These are phyloP conservation scores for Fennellomyces sp. DNA, from an alignment of 371 early-diverging fungal genomes.

Conservation along the genomic window DNA sequence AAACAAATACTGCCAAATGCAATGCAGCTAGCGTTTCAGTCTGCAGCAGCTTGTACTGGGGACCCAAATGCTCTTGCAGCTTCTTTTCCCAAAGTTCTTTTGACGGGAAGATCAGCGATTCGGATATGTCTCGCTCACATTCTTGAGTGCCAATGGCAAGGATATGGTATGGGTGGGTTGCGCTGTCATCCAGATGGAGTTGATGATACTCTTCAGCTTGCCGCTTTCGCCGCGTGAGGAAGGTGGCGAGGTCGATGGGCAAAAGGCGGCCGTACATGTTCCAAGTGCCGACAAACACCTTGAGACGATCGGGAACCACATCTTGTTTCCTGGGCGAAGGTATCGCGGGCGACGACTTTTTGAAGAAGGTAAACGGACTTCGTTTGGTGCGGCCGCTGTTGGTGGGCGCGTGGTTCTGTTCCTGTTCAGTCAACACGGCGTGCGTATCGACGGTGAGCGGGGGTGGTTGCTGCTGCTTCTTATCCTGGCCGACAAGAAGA, in stretches of 20 bases:
- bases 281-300: constrained; percentile 76
- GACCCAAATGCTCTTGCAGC: constrained; percentile 47
- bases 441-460: not conserved
- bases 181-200: constrained; percentile 18
- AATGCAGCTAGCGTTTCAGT: constrained; percentile 70
- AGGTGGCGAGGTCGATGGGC: constrained; percentile 34
- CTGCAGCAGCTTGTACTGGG: constrained; percentile 54
- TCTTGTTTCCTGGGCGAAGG: not conserved
- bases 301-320: constrained; percentile 35
- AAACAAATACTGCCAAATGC: constrained; percentile 74
- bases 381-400: not conserved
- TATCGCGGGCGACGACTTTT: not conserved
- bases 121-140: constrained; percentile 68
- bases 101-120: constrained; percentile 63
- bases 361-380: constrained; percentile 3
- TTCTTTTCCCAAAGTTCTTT: constrained; percentile 65
- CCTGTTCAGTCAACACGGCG: not conserved
- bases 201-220: not conserved
- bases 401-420: not conserved
- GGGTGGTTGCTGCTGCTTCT: not conserved
- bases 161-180: constrained; percentile 61
- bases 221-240: constrained; percentile 19
- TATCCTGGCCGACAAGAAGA: not conserved
- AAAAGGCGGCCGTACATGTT: constrained; percentile 74
- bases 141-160: constrained; percentile 79